Base-by-base conservation (phyloP, 192 early-diverging fungal species). In the Entomortierella beljakovae region DNA sequence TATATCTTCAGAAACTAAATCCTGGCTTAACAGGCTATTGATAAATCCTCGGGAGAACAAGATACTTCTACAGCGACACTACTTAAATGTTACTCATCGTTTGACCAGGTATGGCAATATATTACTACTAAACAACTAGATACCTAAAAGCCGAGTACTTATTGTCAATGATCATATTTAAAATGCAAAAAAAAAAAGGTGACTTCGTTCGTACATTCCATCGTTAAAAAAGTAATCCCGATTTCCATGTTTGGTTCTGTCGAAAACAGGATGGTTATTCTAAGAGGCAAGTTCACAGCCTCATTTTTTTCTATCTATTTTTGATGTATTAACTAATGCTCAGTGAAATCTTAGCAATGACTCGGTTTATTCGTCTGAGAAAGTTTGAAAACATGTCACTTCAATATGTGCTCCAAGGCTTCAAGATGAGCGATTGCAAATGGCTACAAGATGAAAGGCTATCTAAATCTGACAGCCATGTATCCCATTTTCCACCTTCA, bases 321-420 rank as follows among this genome's bases (percentile, higher is more conserved):
- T 46, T 46, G 11, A 38, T 38, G 37, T 38, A 13, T 50, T 33
- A 2, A 4, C 23, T 23, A 10, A n/a, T n/a, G n/a, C n/a, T n/a
- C n/a, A n/a, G n/a, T n/a, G 29, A 18, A 8, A 16, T 13, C 1
- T 31, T 51, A 90, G 89, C 74, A 23, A 64, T 94, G 40, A 83
- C 83, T 2, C 71, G 46, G 20, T 84, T 92, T 40, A 80, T 94
- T 11, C 68, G 75, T 11, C 63, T 90, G 1, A 70, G 91, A 0
- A 85, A 88, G 28, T 88, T 84, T 57, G 94, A 94, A 61, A 85
- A 81, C 22, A 33, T 92, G 48, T 83, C 88, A 0, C 29, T 94
- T 26, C 77, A 86, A 26, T 88, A 85, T 48, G 55, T 84, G 1
- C 34, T 93, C 5, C 83, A 86, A 34, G 81, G 85, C 2, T 85